Evolutionary conservation across 495 filamentous ascomycete species (phyloP).

Genomic region (Xylaria acuta): DNA sequence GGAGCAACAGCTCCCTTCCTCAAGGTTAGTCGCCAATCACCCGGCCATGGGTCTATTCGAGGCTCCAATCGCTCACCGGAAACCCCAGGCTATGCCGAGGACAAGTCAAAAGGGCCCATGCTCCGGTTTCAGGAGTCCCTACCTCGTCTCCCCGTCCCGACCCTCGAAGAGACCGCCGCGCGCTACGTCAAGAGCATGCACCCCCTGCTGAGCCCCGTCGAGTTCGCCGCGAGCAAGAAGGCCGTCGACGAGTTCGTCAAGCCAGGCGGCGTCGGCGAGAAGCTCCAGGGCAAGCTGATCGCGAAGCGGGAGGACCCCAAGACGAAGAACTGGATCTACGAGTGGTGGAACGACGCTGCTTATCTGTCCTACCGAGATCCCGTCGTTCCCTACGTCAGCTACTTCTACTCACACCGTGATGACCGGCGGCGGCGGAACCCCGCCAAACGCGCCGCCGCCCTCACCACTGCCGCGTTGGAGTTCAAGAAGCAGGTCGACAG

Average conservation of each 20-base stretch:
- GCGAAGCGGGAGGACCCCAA: conserved; percentile 84
- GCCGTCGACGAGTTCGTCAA: conserved; percentile 84
- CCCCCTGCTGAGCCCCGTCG: conserved; percentile 73
- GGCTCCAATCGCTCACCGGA: conserved; percentile 25
- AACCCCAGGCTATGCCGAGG: conserved; percentile 82
- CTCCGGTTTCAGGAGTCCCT: conserved; percentile 96
- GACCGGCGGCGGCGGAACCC: conserved; percentile 88
- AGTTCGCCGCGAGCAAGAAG: conserved; percentile 78
- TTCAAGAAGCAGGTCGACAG: conserved; percentile 93
- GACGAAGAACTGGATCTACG: conserved; percentile 89
- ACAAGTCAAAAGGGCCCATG: conserved; percentile 89
- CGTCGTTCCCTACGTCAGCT: conserved; percentile 97
- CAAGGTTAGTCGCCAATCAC: conserved; percentile 47
- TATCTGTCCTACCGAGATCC: conserved; percentile 95
- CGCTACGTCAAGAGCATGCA: conserved; percentile 94
- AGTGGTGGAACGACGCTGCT: conserved; percentile 97
- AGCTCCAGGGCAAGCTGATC: conserved; percentile 85
- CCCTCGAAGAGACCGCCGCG: conserved; percentile 88
- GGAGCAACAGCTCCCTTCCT: conserved; percentile 68
- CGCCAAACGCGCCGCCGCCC: conserved; percentile 88
- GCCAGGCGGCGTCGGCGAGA: conserved; percentile 80
- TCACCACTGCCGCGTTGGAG: conserved; percentile 82
- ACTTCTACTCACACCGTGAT: conserved; percentile 98
- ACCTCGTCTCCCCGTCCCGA: conserved; percentile 87
- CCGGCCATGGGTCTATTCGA: conserved; percentile 27